phyloP scores from a whole-genome alignment of 1,139 yeast genomes.

The Meyerozyma guilliermondii region DNA sequence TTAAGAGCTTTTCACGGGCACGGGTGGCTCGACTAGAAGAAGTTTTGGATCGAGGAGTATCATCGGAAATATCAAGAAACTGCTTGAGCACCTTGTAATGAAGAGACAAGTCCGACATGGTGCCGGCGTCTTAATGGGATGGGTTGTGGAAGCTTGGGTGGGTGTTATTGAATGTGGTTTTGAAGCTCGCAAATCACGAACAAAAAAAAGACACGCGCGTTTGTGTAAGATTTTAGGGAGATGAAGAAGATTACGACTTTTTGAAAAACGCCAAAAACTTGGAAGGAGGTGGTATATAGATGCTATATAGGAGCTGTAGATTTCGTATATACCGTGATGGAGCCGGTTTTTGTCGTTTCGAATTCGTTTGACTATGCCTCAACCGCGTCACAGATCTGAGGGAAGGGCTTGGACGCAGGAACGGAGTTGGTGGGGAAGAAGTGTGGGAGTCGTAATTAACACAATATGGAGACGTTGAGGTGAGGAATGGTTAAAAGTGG shows the following conservation, averaged over 20 bases:
- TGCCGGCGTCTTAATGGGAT: background rate
- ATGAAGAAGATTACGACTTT: background rate
- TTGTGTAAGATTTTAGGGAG: background rate
- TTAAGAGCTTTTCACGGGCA: conserved; percentile 80
- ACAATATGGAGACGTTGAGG: too few species aligned
- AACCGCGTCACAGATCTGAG: background rate
- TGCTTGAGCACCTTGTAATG: conserved; percentile 49
- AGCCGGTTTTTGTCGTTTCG: too few species aligned
- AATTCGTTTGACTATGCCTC: background rate
- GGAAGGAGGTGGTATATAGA: background rate
- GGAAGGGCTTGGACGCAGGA: background rate
- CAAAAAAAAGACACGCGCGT: background rate
- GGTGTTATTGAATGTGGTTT: background rate
- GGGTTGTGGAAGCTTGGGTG: background rate
- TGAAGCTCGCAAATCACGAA: background rate
- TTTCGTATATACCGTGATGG: too few species aligned
- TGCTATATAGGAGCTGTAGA: background rate
- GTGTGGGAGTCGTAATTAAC: too few species aligned
- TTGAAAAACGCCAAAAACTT: background rate
- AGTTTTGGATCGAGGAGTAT: conserved; percentile 37
- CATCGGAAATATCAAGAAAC: conserved; percentile 50
- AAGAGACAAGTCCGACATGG: conserved; percentile 26
- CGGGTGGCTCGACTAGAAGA: conserved; percentile 60
- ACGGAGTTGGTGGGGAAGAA: background rate
- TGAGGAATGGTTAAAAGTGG: too few species aligned